Evolutionary conservation across 805 yeast species (phyloP), one percentile per base, ranked within the genome.

Genomic region (Hanseniaspora clermontiae): DNA sequence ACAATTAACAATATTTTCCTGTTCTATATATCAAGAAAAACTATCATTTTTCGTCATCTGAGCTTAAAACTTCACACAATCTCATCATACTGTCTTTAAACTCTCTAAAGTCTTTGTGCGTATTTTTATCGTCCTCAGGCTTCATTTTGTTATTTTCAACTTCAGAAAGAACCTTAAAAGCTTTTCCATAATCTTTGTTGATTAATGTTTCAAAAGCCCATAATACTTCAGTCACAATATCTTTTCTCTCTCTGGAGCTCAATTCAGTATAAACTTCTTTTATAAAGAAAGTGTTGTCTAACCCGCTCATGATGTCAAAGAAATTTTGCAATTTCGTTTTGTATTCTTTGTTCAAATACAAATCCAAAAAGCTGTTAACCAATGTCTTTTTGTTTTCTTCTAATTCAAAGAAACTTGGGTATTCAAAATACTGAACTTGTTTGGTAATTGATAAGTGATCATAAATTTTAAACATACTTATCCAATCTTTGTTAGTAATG

Each of bases 181-280:
- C 50, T n/a, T 37, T 53, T 19, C 31, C 38, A 31, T 38, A 53
- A 20, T 53, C 43, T 15, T 53, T 45, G 37, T 53, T 53, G 8
- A 53, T 39, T 31, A 53, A 36, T 5, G 57, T 53, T 53, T 53
- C 57, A 53, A 46, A 53, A 37, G 51, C 39, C 57, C 57, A 53
- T 34, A 53, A 39, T 7, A 53, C 29, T 17, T 53, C 51, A 32
- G 36, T 5, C 15, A 37, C 17, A 20, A 36, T 20, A 6, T 11
- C 47, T 10, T n/a, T n/a, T 12, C 14, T 38, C n/a, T 45, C 49
- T 29, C 49, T 46, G 2, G 48, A 14, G 10, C 20, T 12, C 11
- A 53, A 39, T 5, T 38, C 32, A 31, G 20, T 2, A 27, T 53
- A 53, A 14, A 53, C 36, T n/a, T 38, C 51, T 11, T 19, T 19